Evolutionary conservation across 2,329 filamentous ascomycete species (phyloP), one percentile per base, ranked within the genome.

Genomic region (Botrytis sinoallii): DNA sequence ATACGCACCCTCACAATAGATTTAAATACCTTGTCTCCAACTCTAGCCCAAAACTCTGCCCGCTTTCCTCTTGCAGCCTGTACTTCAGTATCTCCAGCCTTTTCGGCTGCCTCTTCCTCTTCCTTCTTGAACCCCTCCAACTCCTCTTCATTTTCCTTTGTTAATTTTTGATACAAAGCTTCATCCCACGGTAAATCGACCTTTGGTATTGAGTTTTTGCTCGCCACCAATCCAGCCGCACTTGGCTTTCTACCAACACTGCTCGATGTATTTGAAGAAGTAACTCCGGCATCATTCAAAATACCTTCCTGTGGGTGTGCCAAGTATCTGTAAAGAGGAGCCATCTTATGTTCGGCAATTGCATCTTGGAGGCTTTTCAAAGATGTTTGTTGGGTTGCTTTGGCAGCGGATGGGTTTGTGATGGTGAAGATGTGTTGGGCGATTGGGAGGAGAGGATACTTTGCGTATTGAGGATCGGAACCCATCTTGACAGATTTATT

Each of bases 11-110:
- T 42, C 40, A 42, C 20, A 10, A 12, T 7, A 38, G 52, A 29
- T 66, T 68, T 73, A 77, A 83, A 76, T 83, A 95, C 94, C 91
- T 98, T 98, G 85, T 99, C 96, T 79, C 95, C 95, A 77, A 98
- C 93, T 78, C 94, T 90, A 75, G 97, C 95, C 88, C 93, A 98
- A 83, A 97, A 97, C 83, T 99, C 96, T 75, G 96, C 96, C 80
- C 95, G 89, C 88, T 98, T 98, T 78, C 95, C 95, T 84, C 93
- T 90, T 77, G 95, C 96, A 73, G 94, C 93, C 84, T 95, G 91
- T 77, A 99, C 91, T 85, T 99, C 96, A 20, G 94, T 98, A 81
- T 99, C 96, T 72, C 96, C 96, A 75, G 95, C 95, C 84, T 97
- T 95, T 87, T 99, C 96, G 59, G 92, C 92, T 16, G 96, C 96